Evolutionary conservation across 106 monocot genomes (phyloP).

Genomic region (Acorus gramineus): DNA sequence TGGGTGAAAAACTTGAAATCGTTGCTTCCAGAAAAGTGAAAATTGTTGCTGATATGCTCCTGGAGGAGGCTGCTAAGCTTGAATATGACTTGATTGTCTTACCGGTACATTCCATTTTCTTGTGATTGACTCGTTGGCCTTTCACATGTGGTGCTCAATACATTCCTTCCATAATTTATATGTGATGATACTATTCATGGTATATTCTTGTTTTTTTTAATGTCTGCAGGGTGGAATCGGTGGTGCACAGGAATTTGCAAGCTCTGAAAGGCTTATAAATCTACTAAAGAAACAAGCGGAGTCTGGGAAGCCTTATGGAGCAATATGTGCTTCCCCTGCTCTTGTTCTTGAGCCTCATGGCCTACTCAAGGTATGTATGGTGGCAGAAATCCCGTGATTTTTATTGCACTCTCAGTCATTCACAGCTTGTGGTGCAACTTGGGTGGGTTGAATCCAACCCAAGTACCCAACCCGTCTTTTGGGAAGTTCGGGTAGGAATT

Average conservation of each 20-base stretch:
- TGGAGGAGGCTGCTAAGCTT: conserved; percentile 49
- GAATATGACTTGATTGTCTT: conserved; percentile 76
- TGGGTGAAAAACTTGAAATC: conserved; percentile 67
- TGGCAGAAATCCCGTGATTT: too few species aligned
- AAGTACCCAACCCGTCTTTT: too few species aligned
- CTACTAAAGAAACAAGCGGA: conserved; percentile 63
- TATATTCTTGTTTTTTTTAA: neutral
- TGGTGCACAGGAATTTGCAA: conserved; percentile 58
- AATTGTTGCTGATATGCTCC: conserved; percentile 58
- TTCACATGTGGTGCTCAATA: too few species aligned
- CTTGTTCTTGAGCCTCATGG: conserved; percentile 77
- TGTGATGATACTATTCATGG: too few species aligned
- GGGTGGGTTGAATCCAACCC: too few species aligned
- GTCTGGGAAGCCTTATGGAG: conserved; percentile 49
- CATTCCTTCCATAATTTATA: too few species aligned
- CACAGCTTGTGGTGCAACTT: too few species aligned
- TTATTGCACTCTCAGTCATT: too few species aligned
- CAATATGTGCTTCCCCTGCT: conserved; percentile 83
- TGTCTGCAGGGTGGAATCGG: conserved; percentile 49
- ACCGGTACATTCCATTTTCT: conserved; percentile 40
- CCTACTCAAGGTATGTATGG: conserved; percentile 51
- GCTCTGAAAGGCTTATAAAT: conserved; percentile 52
- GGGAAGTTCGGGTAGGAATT: too few species aligned
- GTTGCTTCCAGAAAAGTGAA: conserved; percentile 90
- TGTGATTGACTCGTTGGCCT: neutral